Conservation (phyloP, 1,284 basidiomycete genomes). For the Wallemia hederae region DNA sequence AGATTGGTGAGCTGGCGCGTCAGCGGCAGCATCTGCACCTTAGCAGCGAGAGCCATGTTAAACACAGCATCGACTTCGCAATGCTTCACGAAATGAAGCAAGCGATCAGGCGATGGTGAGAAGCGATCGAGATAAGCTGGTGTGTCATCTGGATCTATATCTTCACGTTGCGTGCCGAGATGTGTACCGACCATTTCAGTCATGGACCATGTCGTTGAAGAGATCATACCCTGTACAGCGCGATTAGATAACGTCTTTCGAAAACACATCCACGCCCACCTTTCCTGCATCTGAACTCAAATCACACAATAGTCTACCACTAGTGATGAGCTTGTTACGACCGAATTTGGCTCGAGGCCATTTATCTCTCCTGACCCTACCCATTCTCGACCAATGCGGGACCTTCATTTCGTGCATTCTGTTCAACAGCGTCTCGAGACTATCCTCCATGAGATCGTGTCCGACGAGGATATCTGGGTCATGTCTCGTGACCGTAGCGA, state of each 20-base stretch:
- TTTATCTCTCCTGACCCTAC: conserved; percentile 58
- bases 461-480: conserved; percentile 90
- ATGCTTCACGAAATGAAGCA: conserved; percentile 67
- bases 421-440: conserved; percentile 66
- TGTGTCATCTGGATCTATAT: conserved; percentile 88
- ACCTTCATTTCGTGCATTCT: conserved; percentile 68
- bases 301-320: conserved; percentile 69
- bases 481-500: conserved; percentile 48
- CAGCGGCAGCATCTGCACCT: conserved; percentile 64
- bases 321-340: conserved; percentile 51
- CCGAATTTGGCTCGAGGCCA: conserved; percentile 52
- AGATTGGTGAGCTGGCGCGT: conserved; percentile 85
- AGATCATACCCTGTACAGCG: conserved; percentile 45
- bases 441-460: conserved; percentile 77
- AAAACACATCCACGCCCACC: conserved; percentile 20
- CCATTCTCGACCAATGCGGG: conserved; percentile 78
- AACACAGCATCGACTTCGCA: conserved; percentile 83
- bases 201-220: conserved; percentile 87
- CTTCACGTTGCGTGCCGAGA: conserved; percentile 53
- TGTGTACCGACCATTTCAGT: conserved; percentile 88
- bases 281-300: conserved; percentile 80
- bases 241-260: background rate
- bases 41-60: conserved; percentile 75
- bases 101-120: conserved; percentile 40
- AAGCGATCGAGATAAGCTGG: conserved; percentile 66